These are phyloP conservation scores for Apiotrichum domesticum DNA, from an alignment of 1,284 basidiomycete species.

Conservation along the genomic window DNA sequence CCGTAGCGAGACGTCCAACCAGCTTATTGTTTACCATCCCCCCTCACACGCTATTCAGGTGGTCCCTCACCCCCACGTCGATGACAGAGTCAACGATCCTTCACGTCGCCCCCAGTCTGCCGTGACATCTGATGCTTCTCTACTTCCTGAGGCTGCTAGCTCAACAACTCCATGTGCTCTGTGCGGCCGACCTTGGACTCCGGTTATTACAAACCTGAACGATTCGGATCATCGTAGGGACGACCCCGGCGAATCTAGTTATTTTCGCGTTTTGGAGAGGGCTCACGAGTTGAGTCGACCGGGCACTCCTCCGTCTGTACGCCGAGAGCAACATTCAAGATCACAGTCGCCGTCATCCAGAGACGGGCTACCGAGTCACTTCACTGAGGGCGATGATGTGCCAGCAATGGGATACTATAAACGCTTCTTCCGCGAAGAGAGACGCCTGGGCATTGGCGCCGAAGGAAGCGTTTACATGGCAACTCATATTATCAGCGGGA, in stretches of 20 bases:
- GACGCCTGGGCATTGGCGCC: slow-evolving; percentile 81
- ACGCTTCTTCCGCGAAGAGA: slow-evolving; percentile 82
- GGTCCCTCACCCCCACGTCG: slow-evolving; percentile 12
- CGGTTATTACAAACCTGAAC: background rate
- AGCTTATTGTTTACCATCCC: slow-evolving; percentile 82
- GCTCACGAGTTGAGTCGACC: slow-evolving; percentile 41
- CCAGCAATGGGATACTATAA: slow-evolving; percentile 51
- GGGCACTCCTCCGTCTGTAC: slow-evolving; percentile 21
- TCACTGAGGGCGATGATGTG: slow-evolving; percentile 14
- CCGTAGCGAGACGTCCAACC: slow-evolving; percentile 58
- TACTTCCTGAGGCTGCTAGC: too few species aligned
- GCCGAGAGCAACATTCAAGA: slow-evolving; percentile 40
- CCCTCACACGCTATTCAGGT: slow-evolving; percentile 77
- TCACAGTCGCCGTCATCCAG: background rate
- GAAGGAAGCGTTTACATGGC: slow-evolving; percentile 71
- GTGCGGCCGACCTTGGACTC: slow-evolving; percentile 25
- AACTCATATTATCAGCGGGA: slow-evolving; percentile 35
- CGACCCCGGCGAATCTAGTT: slow-evolving; percentile 12
- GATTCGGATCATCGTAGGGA: background rate
- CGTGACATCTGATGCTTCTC: too few species aligned
- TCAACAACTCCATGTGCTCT: slow-evolving; percentile 24
- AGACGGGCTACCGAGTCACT: background rate
- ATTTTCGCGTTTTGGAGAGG: slow-evolving; percentile 41
- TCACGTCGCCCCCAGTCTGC: too few species aligned
- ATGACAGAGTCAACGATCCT: background rate